Base-by-base conservation (phyloP, 441 rosid species). In the Macaranga tanarius region DNA sequence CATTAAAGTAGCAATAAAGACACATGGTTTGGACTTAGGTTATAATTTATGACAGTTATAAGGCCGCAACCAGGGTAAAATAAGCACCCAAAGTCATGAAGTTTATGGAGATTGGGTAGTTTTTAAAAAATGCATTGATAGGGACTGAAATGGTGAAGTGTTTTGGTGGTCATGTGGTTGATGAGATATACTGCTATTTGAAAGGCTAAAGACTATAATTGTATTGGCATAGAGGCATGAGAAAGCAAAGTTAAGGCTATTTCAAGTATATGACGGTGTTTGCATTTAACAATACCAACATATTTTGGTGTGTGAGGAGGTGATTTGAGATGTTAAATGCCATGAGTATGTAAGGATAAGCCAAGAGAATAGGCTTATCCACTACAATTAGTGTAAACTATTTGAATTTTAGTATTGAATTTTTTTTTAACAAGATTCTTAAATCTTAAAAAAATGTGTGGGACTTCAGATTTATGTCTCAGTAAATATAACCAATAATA, bases 211-310 rank as follows among this genome's bases (percentile, higher is more conserved):
- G 25, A 67, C 61, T 19, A 31, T 1, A 16, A 68, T 31, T 68
- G 52, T 1, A 52, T 9, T 3, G 56, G 75, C 55, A 69, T 56
- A 1, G 58, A 73, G 3, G 66, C 62, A 7, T 73, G 26, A 23
- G 31, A 55, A 0, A 76, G 55, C 0, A 65, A 5, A 9, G 62
- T 60, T 5, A 68, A 20, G 8, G 44, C 38, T 0, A 47, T 56
- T 47, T 77, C 67, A 6, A 77, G n/a, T 7, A 55, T 56, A 10
- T 78, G 77, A 1, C 6, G 13, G 8, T 77, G 45, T 20, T 69
- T 66, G 0, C 62, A 16, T 34, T 77, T 25, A 10, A 1, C 26
- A 1, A 26, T 26, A n/a, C 70, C 76, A 26, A 65, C 61, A 59
- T 61, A 60, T 28, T 77, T 44, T 0, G 17, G 73, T 2, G 70